A percentile compares a stretch with the other conserved stretches of the same genome.
These are phyloP conservation scores for Violaceomyces palustris DNA, from an alignment of 1,284 basidiomycete genomes.

Conservation along the genomic window DNA sequence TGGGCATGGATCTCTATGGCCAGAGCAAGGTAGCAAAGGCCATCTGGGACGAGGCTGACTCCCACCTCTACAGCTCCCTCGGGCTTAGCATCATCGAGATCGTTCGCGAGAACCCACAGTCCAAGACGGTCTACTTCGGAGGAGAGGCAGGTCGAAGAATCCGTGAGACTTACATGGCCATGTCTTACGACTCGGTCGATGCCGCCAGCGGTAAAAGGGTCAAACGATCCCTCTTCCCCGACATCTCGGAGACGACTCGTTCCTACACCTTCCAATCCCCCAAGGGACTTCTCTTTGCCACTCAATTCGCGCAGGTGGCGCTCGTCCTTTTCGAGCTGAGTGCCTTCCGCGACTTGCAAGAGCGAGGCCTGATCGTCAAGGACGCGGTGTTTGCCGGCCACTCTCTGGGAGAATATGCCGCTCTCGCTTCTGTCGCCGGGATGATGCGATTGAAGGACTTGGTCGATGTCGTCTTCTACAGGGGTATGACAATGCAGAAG, in stretches of 20 bases:
- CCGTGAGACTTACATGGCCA: conserved; percentile 94
- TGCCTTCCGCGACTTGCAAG: conserved; percentile 92
- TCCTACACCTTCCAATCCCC: conserved; percentile 89
- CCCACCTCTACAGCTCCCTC: conserved; percentile 84
- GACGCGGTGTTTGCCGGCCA: conserved; percentile 91
- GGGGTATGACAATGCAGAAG: conserved; percentile 97
- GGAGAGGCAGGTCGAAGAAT: conserved; percentile 96
- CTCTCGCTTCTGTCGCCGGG: conserved; percentile 90
- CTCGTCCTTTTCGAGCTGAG: conserved; percentile 88
- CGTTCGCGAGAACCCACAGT: conserved; percentile 21
- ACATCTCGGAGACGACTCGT: conserved; percentile 10
- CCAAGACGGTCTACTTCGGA: conserved; percentile 89
- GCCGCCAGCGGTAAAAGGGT: conserved; percentile 73
- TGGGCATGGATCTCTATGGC: conserved; percentile 97
- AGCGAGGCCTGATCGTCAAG: conserved; percentile 83
- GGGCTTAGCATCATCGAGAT: conserved; percentile 94
- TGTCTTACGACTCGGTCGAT: conserved; percentile 85
- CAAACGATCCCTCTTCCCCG: conserved; percentile 22
- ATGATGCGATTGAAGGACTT: conserved; percentile 86
- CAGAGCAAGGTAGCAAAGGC: conserved; percentile 83
- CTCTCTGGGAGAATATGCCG: conserved; percentile 94
- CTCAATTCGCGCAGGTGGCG: conserved; percentile 95
- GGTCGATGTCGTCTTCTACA: conserved; percentile 96
- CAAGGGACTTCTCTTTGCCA: conserved; percentile 91
- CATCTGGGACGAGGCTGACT: conserved; percentile 92